These are phyloP conservation scores for Phytophthora pinifolia DNA, from an alignment of 352 stramenopile species.

Conservation along the genomic window DNA sequence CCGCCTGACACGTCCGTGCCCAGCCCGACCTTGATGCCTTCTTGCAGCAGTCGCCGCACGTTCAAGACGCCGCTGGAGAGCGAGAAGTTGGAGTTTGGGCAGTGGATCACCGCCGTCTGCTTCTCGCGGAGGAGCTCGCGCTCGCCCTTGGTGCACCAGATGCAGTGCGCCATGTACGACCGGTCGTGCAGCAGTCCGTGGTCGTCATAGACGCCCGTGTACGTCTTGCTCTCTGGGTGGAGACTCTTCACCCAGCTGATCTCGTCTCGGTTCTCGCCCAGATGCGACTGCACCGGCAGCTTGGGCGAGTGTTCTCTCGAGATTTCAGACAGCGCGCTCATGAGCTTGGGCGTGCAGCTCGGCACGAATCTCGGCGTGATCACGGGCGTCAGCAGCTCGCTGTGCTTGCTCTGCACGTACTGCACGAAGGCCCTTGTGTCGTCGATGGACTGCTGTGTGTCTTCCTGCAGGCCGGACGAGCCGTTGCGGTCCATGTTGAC, in stretches of 20 bases:
- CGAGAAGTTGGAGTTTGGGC: slow-evolving; percentile 95
- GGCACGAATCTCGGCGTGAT: slow-evolving; percentile 95
- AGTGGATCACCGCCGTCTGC: slow-evolving; percentile 91
- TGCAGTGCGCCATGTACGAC: slow-evolving; percentile 95
- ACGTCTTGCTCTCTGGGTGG: slow-evolving; percentile 77
- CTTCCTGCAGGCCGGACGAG: slow-evolving; percentile 80
- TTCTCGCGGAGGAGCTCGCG: slow-evolving; percentile 60
- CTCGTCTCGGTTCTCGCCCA: slow-evolving; percentile 90
- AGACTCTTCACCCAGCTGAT: slow-evolving; percentile 85
- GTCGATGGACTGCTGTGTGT: slow-evolving; percentile 79
- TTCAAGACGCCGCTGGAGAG: slow-evolving; percentile 89
- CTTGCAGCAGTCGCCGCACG: slow-evolving; percentile 66
- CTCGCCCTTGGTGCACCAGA: slow-evolving; percentile 85
- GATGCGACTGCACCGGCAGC: slow-evolving; percentile 90
- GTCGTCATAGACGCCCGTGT: slow-evolving; percentile 81
- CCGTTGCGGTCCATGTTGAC: slow-evolving; percentile 96
- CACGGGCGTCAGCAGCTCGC: slow-evolving; percentile 80
- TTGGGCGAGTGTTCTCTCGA: slow-evolving; percentile 72
- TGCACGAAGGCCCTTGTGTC: slow-evolving; percentile 89
- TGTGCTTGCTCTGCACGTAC: slow-evolving; percentile 81
- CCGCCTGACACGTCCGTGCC: slow-evolving; percentile 95
- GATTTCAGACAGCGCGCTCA: slow-evolving; percentile 79
- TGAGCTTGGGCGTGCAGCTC: slow-evolving; percentile 80
- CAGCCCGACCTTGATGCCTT: slow-evolving; percentile 90
- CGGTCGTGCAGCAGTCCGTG: slow-evolving; percentile 89